A percentile compares a stretch with the other conserved stretches of the same genome.
Conservation (phyloP, 2,329 filamentous ascomycete species). For the Teratosphaeria destructans region DNA sequence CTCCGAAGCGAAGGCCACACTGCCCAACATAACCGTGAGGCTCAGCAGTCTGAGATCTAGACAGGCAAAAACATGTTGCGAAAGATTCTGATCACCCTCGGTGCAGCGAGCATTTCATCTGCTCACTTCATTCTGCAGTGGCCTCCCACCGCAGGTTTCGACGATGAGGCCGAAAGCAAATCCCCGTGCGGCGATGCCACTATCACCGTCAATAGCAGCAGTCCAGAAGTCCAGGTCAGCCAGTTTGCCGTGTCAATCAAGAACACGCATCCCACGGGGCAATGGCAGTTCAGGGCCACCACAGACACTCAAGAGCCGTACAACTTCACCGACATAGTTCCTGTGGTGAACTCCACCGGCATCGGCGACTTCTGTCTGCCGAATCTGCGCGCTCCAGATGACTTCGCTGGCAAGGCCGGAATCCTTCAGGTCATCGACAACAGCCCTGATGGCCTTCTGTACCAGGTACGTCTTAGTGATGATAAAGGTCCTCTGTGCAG, state of each 20-base stretch:
- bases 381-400: constrained; percentile 14
- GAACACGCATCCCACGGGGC: constrained; percentile 17
- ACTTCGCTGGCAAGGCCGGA: constrained; percentile 18
- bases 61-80: constrained; percentile 10
- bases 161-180: constrained; percentile 17
- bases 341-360: constrained; percentile 17
- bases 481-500: not conserved
- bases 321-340: constrained; percentile 20
- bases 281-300: constrained; percentile 20
- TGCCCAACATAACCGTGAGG: not conserved
- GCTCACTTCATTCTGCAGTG: constrained; percentile 35
- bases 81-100: constrained; percentile 16
- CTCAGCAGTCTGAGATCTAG: not conserved
- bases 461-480: constrained; percentile 16
- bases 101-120: constrained; percentile 21
- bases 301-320: constrained; percentile 18
- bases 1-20: not conserved
- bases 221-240: constrained; percentile 18
- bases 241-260: constrained; percentile 19
- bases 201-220: constrained; percentile 13
- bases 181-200: constrained; percentile 20
- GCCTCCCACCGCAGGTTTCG: constrained; percentile 24
- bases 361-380: constrained; percentile 20
- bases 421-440: constrained; percentile 22
- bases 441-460: constrained; percentile 19